These are phyloP conservation scores for Phanerodontia chrysosporium DNA, from an alignment of 768 basidiomycete species.

Conservation along the genomic window DNA sequence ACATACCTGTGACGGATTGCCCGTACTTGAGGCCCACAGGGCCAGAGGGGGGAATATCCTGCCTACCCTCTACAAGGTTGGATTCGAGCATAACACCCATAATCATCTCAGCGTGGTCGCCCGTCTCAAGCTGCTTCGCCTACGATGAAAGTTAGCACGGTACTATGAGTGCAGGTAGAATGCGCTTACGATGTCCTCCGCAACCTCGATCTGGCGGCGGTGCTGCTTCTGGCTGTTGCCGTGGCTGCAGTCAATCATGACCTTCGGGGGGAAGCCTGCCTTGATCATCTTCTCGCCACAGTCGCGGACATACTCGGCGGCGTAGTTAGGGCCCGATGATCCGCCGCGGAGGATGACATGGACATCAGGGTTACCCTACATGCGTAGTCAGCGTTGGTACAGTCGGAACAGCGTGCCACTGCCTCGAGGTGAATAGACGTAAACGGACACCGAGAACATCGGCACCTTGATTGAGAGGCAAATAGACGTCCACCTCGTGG, in stretches of 20 bases:
- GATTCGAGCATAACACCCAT: slow-evolving; percentile 97
- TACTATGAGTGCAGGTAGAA: not conserved
- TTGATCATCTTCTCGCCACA: slow-evolving; percentile 73
- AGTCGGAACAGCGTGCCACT: not conserved
- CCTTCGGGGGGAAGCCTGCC: slow-evolving; percentile 69
- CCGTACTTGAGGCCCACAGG: slow-evolving; percentile 75
- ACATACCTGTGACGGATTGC: slow-evolving; percentile 80
- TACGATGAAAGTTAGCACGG: slow-evolving; percentile 28
- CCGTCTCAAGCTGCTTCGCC: slow-evolving; percentile 69
- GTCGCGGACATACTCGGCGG: slow-evolving; percentile 72
- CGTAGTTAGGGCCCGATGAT: slow-evolving; percentile 84
- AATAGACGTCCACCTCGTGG: not conserved
- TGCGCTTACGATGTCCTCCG: slow-evolving; percentile 75
- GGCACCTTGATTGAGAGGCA: not conserved
- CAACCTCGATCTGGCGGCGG: slow-evolving; percentile 82
- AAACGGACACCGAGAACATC: not conserved
- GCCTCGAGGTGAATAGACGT: not conserved
- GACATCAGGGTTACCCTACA: slow-evolving; percentile 82
- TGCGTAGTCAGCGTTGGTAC: not conserved
- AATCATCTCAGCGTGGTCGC: slow-evolving; percentile 67
- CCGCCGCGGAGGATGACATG: slow-evolving; percentile 95
- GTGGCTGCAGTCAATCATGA: slow-evolving; percentile 98
- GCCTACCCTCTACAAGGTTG: slow-evolving; percentile 83
- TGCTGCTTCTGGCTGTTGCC: slow-evolving; percentile 95
- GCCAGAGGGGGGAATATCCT: slow-evolving; percentile 75